Evolutionary conservation across 371 early-diverging fungal species (phyloP).

Genomic region (Blakeslea trispora): DNA sequence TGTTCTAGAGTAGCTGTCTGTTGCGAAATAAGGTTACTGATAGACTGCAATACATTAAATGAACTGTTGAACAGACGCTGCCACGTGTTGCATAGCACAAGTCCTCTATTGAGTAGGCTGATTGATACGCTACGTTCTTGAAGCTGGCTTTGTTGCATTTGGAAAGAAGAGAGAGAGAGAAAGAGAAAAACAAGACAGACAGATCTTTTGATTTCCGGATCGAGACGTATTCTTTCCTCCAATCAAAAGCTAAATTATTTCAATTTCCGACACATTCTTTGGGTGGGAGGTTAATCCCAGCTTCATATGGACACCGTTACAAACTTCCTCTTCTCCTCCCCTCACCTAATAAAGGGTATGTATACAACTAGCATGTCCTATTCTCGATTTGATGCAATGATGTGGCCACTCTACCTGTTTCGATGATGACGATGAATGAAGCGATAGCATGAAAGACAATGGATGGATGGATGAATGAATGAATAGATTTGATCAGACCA

Average conservation of each 20-base stretch:
- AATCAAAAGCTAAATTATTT: not conserved
- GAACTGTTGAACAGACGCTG: conserved; percentile 10
- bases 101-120: conserved; percentile 11
- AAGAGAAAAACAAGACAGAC: not conserved
- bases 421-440: too few relatives aligned
- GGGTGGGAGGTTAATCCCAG: not conserved
- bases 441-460: not conserved
- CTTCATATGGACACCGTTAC: not conserved
- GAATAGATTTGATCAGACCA: not conserved
- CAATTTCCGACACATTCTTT: not conserved
- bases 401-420: too few relatives aligned
- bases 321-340: conserved; percentile 35
- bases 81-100: conserved; percentile 21
- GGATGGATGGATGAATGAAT: conserved; percentile 16
- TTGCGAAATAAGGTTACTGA: conserved; percentile 25
- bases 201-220: not conserved
- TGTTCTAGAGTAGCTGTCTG: conserved; percentile 16
- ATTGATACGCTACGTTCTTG: conserved; percentile 16
- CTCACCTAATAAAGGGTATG: conserved; percentile 36
- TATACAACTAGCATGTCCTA: not conserved
- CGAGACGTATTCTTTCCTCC: not conserved
- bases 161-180: not conserved
- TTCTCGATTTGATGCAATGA: not conserved
- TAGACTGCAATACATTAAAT: conserved; percentile 5
- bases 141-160: conserved; percentile 25